Evolutionary conservation across 139 green algal species (phyloP), one percentile per base, ranked within the genome.

Genomic region (Dunaliella sp.): DNA sequence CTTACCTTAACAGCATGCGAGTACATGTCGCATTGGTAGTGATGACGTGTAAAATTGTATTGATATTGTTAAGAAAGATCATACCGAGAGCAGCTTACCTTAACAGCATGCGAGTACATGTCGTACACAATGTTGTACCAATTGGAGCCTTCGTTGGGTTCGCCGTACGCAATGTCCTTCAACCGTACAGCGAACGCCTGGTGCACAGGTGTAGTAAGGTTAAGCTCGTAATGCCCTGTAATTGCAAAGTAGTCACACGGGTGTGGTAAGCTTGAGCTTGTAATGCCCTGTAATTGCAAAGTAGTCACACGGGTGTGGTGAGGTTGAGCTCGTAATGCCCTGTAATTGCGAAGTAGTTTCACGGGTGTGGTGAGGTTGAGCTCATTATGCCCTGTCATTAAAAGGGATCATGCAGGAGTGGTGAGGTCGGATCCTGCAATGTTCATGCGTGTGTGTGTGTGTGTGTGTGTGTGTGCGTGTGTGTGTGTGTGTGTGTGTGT

Each of bases 121-220:
- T 94, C 92, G 77, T 93, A 86, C 2, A 93, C 36, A 38, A 95
- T 77, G 89, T 95, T 95, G 84, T 88, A 82, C 93, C 93, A 95
- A 65, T 90, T 93, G 59, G 80, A 57, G 24, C 76, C 81, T 3
- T 91, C 81, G 28, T 35, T 80, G 3, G 86, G 86, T 74, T 88
- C 86, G n/a, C 80, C 72, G 76, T 85, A 86, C 38, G 86, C 82
- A 34, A 86, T 57, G 76, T 89, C 85, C 87, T 84, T 34, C 32
- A 37, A 3, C 1, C n/a, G 31, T 2, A 84, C 21, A 32, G 48
- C 90, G 35, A 93, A 85, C 30, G 87, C 84, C 1, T 84, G 76
- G 86, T 94, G 89, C 38, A 89, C 78, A 1, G 65, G 82, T 28
- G 86, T 82, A 22, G 84, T 87, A n/a, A 95, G 88, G 77, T 90